Percentiles rank a stretch among this genome's conserved stretches.
These are phyloP conservation scores for Amanita molliuscula DNA, from an alignment of 768 basidiomycete species.

Conservation along the genomic window DNA sequence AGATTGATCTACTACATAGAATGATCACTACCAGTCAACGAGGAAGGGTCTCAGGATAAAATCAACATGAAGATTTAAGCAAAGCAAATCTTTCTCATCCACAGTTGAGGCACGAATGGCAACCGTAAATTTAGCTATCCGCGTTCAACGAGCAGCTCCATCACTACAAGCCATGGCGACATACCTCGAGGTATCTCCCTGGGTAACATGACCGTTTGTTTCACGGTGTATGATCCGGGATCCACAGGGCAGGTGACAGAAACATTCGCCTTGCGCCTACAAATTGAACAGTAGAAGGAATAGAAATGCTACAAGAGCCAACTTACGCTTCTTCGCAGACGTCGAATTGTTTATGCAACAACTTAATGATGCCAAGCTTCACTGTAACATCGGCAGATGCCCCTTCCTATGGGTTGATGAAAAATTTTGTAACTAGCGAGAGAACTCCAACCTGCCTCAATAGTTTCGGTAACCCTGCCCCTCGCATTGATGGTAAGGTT, in stretches of 20 bases:
- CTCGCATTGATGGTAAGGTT: constrained; percentile 79
- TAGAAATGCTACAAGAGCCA: background rate
- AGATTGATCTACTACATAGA: too few species aligned
- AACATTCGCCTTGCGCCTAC: constrained; percentile 65
- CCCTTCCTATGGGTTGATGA: constrained; percentile 54
- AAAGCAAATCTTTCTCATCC: constrained; percentile 68
- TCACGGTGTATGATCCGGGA: constrained; percentile 58
- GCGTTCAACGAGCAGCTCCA: constrained; percentile 3
- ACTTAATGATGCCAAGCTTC: constrained; percentile 88
- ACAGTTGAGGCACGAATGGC: constrained; percentile 57
- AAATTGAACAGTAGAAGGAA: background rate
- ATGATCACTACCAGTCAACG: constrained; percentile 5
- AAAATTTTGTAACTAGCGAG: background rate
- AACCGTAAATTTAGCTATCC: constrained; percentile 75
- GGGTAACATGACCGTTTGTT: constrained; percentile 79
- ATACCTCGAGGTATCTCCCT: constrained; percentile 82
- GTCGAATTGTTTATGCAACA: constrained; percentile 78
- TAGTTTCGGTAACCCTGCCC: constrained; percentile 42
- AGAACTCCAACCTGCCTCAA: constrained; percentile 44
- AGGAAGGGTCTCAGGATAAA: constrained; percentile 39
- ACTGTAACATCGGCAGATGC: constrained; percentile 85
- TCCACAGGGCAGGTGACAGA: constrained; percentile 79
- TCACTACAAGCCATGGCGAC: background rate
- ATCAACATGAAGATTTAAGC: constrained; percentile 70
- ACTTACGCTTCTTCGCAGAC: constrained; percentile 92